Conservation (phyloP, 1,284 basidiomycete species). For the Chalciporus piperatoides region DNA sequence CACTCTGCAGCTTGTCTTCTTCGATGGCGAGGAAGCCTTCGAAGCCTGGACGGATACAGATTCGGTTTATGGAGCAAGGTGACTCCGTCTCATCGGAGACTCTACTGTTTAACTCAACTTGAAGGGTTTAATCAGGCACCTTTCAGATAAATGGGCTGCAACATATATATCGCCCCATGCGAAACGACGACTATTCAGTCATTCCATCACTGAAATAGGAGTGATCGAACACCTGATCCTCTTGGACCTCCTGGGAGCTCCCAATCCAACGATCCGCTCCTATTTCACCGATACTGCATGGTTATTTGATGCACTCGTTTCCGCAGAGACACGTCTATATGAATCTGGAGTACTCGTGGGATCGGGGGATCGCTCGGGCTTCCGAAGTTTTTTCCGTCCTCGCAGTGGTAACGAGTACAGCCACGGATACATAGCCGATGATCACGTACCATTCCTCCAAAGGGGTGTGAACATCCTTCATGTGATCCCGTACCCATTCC, state of each 20-base stretch:
- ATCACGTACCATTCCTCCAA: slow-evolving; percentile 89
- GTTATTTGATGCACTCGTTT: slow-evolving; percentile 76
- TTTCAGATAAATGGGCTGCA: slow-evolving; percentile 79
- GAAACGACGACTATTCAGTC: slow-evolving; percentile 57
- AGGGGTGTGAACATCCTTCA: slow-evolving; percentile 89
- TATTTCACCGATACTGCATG: slow-evolving; percentile 89
- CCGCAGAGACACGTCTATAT: slow-evolving; percentile 64
- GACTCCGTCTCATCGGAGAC: neutral
- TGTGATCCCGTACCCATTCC: slow-evolving; percentile 89
- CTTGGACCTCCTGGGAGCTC: slow-evolving; percentile 83
- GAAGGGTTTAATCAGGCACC: slow-evolving; percentile 51
- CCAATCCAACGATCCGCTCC: slow-evolving; percentile 67
- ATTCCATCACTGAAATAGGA: slow-evolving; percentile 59
- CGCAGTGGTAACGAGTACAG: slow-evolving; percentile 41
- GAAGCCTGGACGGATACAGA: slow-evolving; percentile 86
- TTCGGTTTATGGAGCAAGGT: slow-evolving; percentile 93
- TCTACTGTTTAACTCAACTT: slow-evolving; percentile 1
- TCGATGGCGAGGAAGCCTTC: slow-evolving; percentile 99
- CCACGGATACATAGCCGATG: slow-evolving; percentile 80
- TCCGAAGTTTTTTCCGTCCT: slow-evolving; percentile 61
- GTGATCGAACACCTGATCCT: slow-evolving; percentile 88
- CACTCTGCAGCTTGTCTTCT: slow-evolving; percentile 93
- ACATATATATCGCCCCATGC: slow-evolving; percentile 60
- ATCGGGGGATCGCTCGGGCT: slow-evolving; percentile 39
- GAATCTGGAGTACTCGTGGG: slow-evolving; percentile 51